Base-by-base conservation (phyloP, 1,284 basidiomycete genomes). In the Mycena sp. region DNA sequence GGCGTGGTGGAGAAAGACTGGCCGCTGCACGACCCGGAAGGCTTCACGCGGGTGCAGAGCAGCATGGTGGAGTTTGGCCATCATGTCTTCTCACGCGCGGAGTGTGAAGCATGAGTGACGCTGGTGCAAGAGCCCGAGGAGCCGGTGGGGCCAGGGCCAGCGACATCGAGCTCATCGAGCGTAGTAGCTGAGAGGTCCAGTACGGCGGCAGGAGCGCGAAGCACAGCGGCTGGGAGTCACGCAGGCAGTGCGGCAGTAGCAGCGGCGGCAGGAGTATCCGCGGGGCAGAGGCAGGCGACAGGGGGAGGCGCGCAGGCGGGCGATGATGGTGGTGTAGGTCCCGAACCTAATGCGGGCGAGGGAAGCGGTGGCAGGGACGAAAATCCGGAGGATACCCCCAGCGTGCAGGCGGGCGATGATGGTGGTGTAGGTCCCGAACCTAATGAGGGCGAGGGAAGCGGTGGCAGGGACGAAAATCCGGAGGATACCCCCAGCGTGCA, bases 21-120 rank as follows among this genome's bases (percentile, higher is more conserved):
- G 65, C 65, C 56, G 11, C 4, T 9, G 13, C n/a, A 50, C 9
- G 56, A 67, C n/a, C 25, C 30, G 7, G 34, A 7, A 3, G 65
- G 65, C 14, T 67, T 60, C 30, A 16, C 41, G 22, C 3, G 7
- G 59, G 62, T 63, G 20, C 34, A 63, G 11, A 20, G 18, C 10
- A 37, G 48, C 4, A 63, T 63, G 62, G 48, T 63, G 20, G 62
- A 63, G 1, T 63, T 63, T 20, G 62, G 25, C 20, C 48, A 54
- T 8, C 9, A 52, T 16, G 48, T 39, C 1, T 63, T 63, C 30
- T n/a, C 30, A 30, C 30, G 4, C 30, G 30, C 30, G 30, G 62
- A 52, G 39, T 54, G 62, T 37, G 6, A 46, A 11, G 22, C 2
- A 18, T n/a, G 56, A 30, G 30, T 30, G 30, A 30, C 30, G 30